phyloP scores from a whole-genome alignment of 2,329 filamentous ascomycete species.

The Ceratocystis diversiconidia region DNA sequence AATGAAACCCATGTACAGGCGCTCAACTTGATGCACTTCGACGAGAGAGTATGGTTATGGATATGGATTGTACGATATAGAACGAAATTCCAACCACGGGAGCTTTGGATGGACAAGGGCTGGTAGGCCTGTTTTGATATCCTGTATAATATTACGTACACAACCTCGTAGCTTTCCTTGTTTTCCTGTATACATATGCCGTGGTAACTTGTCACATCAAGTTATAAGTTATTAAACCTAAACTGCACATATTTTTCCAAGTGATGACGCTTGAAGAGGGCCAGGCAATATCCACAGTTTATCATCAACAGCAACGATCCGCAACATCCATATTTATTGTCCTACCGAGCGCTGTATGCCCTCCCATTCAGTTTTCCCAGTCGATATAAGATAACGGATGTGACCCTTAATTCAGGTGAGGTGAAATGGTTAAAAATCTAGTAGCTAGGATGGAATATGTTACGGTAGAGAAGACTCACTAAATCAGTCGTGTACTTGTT shows the following conservation, averaged over 20 bases:
- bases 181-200: background rate
- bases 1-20: background rate
- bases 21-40: background rate
- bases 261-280: too few relatives aligned
- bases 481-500: slow-evolving; percentile 42
- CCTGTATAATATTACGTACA: slow-evolving; percentile 1
- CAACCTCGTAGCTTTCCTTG: background rate
- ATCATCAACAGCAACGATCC: background rate
- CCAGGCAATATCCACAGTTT: too few relatives aligned
- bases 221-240: background rate
- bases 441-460: too few relatives aligned
- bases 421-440: too few relatives aligned
- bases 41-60: background rate
- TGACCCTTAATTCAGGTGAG: slow-evolving; percentile 32
- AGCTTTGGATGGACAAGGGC: background rate
- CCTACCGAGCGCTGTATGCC: slow-evolving; percentile 44
- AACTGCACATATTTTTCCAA: background rate
- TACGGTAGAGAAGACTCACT: slow-evolving; percentile 27
- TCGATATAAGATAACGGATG: slow-evolving; percentile 49
- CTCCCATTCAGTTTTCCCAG: slow-evolving; percentile 52
- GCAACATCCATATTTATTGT: slow-evolving; percentile 22
- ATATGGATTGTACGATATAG: slow-evolving; percentile 4
- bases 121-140: background rate
- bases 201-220: too few relatives aligned
- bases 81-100: background rate